phyloP scores from a whole-genome alignment of 495 filamentous ascomycete species.

The Penicillium arizonense region DNA sequence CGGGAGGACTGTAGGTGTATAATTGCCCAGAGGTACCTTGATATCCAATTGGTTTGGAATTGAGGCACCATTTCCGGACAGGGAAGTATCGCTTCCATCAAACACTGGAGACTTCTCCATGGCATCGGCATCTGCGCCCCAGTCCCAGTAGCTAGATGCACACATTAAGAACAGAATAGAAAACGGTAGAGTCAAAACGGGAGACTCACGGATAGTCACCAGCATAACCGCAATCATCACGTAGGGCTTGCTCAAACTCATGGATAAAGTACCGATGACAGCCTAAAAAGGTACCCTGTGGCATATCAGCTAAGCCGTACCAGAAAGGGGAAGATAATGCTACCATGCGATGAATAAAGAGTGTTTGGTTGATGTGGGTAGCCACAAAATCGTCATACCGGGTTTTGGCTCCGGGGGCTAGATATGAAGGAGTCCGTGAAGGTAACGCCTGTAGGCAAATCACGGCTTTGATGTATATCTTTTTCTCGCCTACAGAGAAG shows the following conservation, averaged over 20 bases:
- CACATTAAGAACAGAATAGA: neutral
- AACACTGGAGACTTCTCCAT: constrained; percentile 58
- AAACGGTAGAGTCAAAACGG: neutral
- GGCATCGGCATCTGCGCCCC: constrained; percentile 47
- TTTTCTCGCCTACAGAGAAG: constrained; percentile 40
- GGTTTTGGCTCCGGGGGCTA: constrained; percentile 47
- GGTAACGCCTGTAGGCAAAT: constrained; percentile 56
- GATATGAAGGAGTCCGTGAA: constrained; percentile 33
- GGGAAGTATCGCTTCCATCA: constrained; percentile 55
- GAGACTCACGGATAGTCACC: constrained; percentile 34
- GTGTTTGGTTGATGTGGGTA: constrained; percentile 61
- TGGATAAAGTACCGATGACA: constrained; percentile 69
- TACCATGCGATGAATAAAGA: constrained; percentile 57
- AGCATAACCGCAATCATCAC: constrained; percentile 66
- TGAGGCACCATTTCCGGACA: constrained; percentile 58
- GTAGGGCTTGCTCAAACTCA: constrained; percentile 62
- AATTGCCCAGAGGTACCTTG: constrained; percentile 11
- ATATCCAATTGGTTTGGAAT: constrained; percentile 32
- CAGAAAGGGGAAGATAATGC: neutral
- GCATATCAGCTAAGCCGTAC: neutral
- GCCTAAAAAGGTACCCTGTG: constrained; percentile 56
- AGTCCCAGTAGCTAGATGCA: constrained; percentile 55
- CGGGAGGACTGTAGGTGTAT: constrained; percentile 28
- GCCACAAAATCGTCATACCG: constrained; percentile 71
- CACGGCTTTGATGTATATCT: constrained; percentile 59